phyloP scores from a whole-genome alignment of 2,329 filamentous ascomycete genomes.

The Colletotrichum sp. region DNA sequence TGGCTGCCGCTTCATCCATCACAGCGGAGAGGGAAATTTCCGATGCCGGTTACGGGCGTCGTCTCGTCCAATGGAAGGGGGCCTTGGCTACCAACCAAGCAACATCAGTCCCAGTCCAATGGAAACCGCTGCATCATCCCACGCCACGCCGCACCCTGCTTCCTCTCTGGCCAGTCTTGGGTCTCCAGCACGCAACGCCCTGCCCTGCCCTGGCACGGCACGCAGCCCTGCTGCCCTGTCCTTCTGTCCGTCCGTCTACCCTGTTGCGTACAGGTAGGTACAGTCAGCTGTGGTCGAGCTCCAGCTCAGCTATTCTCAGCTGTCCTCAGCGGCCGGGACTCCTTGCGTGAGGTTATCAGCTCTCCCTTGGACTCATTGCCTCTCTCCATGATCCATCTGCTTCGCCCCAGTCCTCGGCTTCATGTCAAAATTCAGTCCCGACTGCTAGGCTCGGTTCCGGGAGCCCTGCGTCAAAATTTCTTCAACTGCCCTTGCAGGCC shows the following conservation, averaged over 20 bases:
- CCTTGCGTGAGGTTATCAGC: not conserved
- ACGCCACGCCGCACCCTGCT: not conserved
- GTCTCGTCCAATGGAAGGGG: not conserved
- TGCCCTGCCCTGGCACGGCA: not conserved
- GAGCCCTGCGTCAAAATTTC: not conserved
- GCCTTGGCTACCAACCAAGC: not conserved
- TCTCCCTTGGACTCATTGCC: not conserved
- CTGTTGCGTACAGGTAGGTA: not conserved
- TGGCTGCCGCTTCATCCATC: not conserved
- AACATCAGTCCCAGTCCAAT: slow-evolving; percentile 8
- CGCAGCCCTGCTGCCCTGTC: not conserved
- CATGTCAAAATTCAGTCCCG: not conserved
- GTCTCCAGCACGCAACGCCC: not conserved
- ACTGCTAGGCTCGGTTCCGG: not conserved
- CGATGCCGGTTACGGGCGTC: slow-evolving; percentile 4
- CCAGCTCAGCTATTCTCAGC: not conserved
- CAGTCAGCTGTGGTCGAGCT: not conserved
- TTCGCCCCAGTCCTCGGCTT: not conserved
- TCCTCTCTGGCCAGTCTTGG: not conserved
- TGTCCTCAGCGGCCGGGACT: not conserved
- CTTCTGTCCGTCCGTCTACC: not conserved
- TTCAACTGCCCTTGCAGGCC: not conserved
- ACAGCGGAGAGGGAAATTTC: slow-evolving; percentile 8
- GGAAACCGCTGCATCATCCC: slow-evolving; percentile 14
- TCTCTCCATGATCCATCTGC: not conserved